Evolutionary conservation across 1,139 yeast species (phyloP), one percentile per base, ranked within the genome.

Genomic region (Petasospora fabianii): DNA sequence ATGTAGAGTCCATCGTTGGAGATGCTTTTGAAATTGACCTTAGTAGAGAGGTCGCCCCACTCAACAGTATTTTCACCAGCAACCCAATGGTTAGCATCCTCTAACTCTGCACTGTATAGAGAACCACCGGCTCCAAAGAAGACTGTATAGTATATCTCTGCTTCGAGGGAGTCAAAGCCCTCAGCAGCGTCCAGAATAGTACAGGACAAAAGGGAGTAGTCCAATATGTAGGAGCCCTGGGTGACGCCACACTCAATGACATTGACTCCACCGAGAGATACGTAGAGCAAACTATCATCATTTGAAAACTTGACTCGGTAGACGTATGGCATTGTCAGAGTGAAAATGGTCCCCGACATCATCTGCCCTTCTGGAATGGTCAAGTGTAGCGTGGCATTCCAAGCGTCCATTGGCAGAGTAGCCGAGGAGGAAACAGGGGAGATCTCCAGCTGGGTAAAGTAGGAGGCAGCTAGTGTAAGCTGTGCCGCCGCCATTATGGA

Each of bases 61-160:
- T 42, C 35, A 14, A 50, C 32, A 5, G 37, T 34, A 31, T 46
- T 44, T 11, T 36, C 33, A 24, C 66, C 67, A 28, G 51, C 44
- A 14, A 35, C 34, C 36, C 57, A 60, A 19, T 38, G 35, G 7
- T 47, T 43, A 11, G 66, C 61, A 33, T 57, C 58, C 13, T 44
- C 49, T 27, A 62, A 36, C 34, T 61, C 66, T 30, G 47, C 53
- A 14, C 51, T 34, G 36, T 55, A 46, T 3, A 47, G 35, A 17
- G 61, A 55, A 20, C 60, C 65, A 43, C 68, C 69, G 41, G 46
- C 54, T 35, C 54, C 56, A 32, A 63, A 61, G 27, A 54, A 53
- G 4, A 62, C 48, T 4, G 56, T 49, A 32, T 59, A 51, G 3
- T 51, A 42, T 3, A 64, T 46, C 3, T 51, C 31, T 20, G 67